phyloP scores from a whole-genome alignment of 805 yeast species.

The Maudiozyma barnettii region DNA sequence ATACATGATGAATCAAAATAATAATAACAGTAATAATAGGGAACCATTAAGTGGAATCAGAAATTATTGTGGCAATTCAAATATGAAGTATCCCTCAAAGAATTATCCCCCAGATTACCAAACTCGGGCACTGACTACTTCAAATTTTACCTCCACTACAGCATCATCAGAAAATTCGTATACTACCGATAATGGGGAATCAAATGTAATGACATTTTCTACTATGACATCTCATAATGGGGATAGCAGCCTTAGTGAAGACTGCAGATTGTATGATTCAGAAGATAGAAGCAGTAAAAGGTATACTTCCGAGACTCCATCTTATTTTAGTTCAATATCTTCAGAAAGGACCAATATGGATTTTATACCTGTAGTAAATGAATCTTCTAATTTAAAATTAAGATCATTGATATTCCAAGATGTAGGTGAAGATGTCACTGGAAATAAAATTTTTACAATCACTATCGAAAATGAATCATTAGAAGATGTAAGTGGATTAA shows the following conservation, averaged over 20 bases:
- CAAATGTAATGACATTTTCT: too few species aligned
- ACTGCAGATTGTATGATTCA: too few species aligned
- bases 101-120: too few species aligned
- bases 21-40: not conserved
- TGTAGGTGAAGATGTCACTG: not conserved
- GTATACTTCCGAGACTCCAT: not conserved
- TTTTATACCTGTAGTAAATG: not conserved
- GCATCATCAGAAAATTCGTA: too few species aligned
- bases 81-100: not conserved
- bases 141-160: too few species aligned
- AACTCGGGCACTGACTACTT: too few species aligned
- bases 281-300: not conserved
- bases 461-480: constrained; percentile 4
- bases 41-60: not conserved
- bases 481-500: constrained; percentile 14
- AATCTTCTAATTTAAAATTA: not conserved
- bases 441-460: not conserved
- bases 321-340: not conserved
- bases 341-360: not conserved
- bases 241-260: too few species aligned
- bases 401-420: not conserved
- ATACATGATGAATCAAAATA: not conserved
- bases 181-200: too few species aligned
- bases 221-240: too few species aligned
- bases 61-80: not conserved